These are phyloP conservation scores for Syzygium aqueum DNA, from an alignment of 345 rosid genomes.

Conservation along the genomic window DNA sequence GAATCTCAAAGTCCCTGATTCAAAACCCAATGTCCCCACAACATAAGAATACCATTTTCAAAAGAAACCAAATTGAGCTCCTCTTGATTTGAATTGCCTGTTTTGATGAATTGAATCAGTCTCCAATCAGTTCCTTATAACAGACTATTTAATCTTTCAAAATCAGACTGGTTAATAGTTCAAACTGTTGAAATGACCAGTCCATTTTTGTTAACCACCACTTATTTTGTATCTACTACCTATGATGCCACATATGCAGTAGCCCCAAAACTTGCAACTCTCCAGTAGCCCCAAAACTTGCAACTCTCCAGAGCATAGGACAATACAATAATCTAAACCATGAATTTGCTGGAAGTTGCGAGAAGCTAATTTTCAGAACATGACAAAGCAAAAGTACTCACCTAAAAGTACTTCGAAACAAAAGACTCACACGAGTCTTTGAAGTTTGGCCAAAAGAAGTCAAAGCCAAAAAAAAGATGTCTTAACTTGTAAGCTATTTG, in stretches of 20 bases:
- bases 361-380: background rate
- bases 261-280: background rate
- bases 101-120: background rate
- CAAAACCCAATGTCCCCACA: background rate
- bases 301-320: background rate
- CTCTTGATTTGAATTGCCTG: background rate
- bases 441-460: background rate
- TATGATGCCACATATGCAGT: background rate
- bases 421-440: background rate
- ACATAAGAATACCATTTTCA: background rate
- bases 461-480: background rate
- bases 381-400: background rate
- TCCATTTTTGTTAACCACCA: background rate
- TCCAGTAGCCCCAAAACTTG: background rate
- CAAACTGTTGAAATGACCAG: background rate
- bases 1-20: background rate
- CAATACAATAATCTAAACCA: background rate
- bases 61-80: background rate
- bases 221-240: background rate
- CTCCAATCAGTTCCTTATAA: background rate
- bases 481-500: background rate
- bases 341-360: background rate
- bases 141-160: background rate
- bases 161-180: background rate
- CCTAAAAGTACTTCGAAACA: background rate